phyloP scores from a whole-genome alignment of 2,329 filamentous ascomycete species.

The Penicillium janthinellum region DNA sequence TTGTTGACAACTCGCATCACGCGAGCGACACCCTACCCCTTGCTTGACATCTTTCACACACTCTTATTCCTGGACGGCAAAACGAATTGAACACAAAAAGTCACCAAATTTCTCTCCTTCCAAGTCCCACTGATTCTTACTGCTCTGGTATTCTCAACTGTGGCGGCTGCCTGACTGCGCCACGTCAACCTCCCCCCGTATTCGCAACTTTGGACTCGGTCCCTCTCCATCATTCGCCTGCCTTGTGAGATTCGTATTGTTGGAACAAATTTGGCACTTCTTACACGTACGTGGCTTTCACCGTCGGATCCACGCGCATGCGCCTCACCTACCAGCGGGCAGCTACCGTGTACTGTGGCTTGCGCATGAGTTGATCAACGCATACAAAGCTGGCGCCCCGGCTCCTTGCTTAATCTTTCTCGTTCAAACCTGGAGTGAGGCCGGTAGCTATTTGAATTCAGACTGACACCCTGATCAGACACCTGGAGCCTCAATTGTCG shows the following conservation, averaged over 20 bases:
- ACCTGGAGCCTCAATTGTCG: background rate
- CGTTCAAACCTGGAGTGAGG: background rate
- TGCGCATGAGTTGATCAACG: background rate
- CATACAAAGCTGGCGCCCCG: background rate
- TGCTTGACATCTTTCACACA: background rate
- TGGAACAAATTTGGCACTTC: background rate
- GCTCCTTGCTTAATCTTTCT: background rate
- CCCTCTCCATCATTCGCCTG: background rate
- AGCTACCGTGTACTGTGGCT: background rate
- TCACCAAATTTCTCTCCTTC: background rate
- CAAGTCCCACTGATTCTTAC: background rate
- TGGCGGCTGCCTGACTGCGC: slow-evolving; percentile 3
- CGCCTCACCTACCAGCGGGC: background rate
- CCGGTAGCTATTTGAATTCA: background rate
- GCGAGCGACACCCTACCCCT: background rate
- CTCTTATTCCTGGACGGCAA: background rate
- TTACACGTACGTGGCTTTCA: slow-evolving; percentile 1
- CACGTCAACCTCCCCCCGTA: background rate
- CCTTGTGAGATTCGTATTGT: background rate
- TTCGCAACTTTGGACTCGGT: background rate
- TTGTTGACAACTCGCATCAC: background rate
- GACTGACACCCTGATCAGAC: background rate
- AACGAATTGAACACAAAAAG: background rate
- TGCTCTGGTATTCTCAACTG: background rate
- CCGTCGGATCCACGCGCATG: background rate